Conservation (phyloP, 108 stramenopile species). For the Discostella pseudostelligera region DNA sequence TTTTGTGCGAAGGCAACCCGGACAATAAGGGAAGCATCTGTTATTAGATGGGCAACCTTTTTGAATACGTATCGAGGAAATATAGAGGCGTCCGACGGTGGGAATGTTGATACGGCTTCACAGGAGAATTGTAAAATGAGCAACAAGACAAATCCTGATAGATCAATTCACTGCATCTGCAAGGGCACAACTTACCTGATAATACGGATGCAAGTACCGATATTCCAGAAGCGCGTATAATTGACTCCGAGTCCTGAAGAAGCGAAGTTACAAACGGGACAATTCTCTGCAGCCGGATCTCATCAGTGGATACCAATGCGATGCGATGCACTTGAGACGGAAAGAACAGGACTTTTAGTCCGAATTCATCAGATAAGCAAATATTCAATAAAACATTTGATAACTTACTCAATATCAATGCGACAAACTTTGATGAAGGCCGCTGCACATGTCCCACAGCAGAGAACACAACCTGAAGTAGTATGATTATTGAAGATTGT, state of each 20-base stretch:
- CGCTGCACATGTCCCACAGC: slow-evolving; percentile 88
- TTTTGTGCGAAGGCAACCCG: slow-evolving; percentile 84
- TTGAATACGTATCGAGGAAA: slow-evolving; percentile 96
- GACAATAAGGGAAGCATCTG: slow-evolving; percentile 82
- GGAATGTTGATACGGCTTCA: slow-evolving; percentile 65
- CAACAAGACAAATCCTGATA: not conserved
- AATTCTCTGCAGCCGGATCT: slow-evolving; percentile 90
- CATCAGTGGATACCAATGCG: slow-evolving; percentile 72
- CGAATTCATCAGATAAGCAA: too few species aligned
- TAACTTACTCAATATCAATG: slow-evolving; percentile 67
- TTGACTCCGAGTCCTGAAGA: slow-evolving; percentile 85
- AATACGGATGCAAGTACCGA: slow-evolving; percentile 71
- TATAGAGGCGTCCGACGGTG: slow-evolving; percentile 89
- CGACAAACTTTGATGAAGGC: slow-evolving; percentile 84
- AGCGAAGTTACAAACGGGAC: slow-evolving; percentile 82
- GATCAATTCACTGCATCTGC: not conserved
- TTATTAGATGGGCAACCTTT: slow-evolving; percentile 80
- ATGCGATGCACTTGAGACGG: slow-evolving; percentile 73
- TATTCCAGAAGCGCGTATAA: slow-evolving; percentile 81
- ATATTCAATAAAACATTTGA: too few species aligned
- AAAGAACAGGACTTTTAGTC: too few species aligned
- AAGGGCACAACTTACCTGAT: slow-evolving; percentile 5
- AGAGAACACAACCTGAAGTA: slow-evolving; percentile 84
- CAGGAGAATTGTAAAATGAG: not conserved
- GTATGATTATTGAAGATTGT: slow-evolving; percentile 68